Base-by-base conservation (phyloP, 2,329 filamentous ascomycete genomes). In the Epichloe uncinata region DNA sequence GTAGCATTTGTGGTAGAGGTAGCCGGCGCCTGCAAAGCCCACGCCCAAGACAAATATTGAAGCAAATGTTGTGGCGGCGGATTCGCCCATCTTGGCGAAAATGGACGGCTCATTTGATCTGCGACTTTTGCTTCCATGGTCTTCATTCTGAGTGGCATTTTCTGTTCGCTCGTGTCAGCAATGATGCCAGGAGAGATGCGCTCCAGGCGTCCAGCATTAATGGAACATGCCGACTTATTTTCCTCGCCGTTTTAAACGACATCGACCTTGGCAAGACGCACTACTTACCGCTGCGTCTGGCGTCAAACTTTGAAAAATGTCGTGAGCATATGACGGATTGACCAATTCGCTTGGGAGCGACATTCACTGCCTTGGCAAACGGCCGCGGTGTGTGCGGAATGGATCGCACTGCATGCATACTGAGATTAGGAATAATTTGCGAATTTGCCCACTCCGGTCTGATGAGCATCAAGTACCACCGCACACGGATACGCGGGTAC, bases 1-100 rank as follows among this genome's bases (percentile, higher is more conserved):
- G 77, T 98, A 97, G 63, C 78, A 80, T 59, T 77, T 81, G 65
- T 93, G 86, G 63, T 93, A 94, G 45, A 75, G 74, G 64, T 87
- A 91, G 22, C 84, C 87, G 6, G 86, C 85, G 22, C 77, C 58
- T 42, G 71, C 74, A 59, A 82, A 83, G 33, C 77, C 80, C 16
- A 75, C 70, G 57, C 82, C 86, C 34, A 91, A 69, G 15, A 91
- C 79, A 11, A 82, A 57, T 50, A 91, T 84, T 20, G 84, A 87
- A 26, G 85, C 84, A 52, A 87, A 75, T 0, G 85, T 88, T 0
- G 86, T 89, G 8, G 81, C 81, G 2, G 85, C 85, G 5, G 82
- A 73, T 64, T 91, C 86, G 49, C 81, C 67, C 79, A 88, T 86
- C 61, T 84, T 87, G 38, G 70, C 66, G 3, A 68, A 56, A 9